Base-by-base conservation (phyloP, 1,284 basidiomycete genomes). In the Xanthoconium separans region DNA sequence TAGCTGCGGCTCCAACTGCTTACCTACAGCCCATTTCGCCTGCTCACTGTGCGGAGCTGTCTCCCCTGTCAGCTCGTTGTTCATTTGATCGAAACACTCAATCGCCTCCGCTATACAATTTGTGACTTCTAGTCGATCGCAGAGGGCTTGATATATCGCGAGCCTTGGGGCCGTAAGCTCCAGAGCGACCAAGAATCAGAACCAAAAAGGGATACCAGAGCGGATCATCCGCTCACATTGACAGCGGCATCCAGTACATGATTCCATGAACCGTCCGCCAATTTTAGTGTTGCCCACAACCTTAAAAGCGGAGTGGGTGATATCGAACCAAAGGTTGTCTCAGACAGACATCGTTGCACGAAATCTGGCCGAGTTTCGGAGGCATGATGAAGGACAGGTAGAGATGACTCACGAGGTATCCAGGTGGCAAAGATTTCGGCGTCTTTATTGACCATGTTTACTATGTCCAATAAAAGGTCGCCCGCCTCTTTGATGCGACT, bases 291-390 rank as follows among this genome's bases (percentile, higher is more conserved):
- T 20, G 12, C 39, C 39, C 39, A 40, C 39, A 12, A 4, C 10
- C 20, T 22, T 18, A 40, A 13, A 12, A 40, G 22, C 4, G 22
- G 22, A 3, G 41, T 42, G 15, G 15, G 15, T 12, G 20, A 15
- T 15, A 33, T 6, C 6, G 15, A 18, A 37, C 30, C 34, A 4
- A 13, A 6, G 9, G n/a, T n/a, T n/a, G n/a, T n/a, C n/a, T 6
- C 9, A 3, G 39, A 55, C n/a, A 58, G 47, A 33, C 47, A 56
- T 6, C 11, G 39, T 16, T 29, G 16, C 15, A 37, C 30, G 13
- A 58, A 45, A 27, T 31, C 58, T 51, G 20, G 27, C 1, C 0
- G 16, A 8, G 1, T 20, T 4, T 34, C 1, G 3, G 10, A 20
- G 13, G 9, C 15, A 13, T 15, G 4, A 4, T 0, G 2, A 3